These are phyloP conservation scores for Nannochloropsis gaditana DNA, from an alignment of 108 stramenopile species.

Conservation along the genomic window DNA sequence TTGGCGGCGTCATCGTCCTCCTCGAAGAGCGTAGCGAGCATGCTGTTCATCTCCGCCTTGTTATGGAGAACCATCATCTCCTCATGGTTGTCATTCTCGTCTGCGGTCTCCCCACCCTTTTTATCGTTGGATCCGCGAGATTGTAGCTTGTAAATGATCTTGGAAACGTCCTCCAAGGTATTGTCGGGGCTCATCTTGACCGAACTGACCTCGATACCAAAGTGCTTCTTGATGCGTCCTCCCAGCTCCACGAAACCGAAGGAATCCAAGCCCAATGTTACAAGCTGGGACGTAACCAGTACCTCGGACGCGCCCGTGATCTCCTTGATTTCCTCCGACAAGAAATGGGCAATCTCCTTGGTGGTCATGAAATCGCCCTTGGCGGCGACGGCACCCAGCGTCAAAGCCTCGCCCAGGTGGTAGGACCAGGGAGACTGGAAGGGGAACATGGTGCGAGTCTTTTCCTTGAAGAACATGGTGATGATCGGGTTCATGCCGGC, in stretches of 20 bases:
- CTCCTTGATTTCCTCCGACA: background rate
- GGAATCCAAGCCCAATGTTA: background rate
- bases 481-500: background rate
- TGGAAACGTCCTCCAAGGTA: background rate
- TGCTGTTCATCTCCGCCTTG: slow-evolving; percentile 16
- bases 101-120: background rate
- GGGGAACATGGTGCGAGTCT: slow-evolving; percentile 4
- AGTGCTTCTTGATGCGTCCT: background rate
- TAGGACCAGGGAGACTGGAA: background rate
- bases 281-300: slow-evolving; percentile 19
- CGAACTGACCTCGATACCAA: background rate
- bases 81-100: background rate
- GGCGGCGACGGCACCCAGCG: background rate
- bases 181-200: background rate
- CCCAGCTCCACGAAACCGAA: background rate
- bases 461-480: slow-evolving; percentile 8
- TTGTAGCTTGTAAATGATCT: slow-evolving; percentile 1
- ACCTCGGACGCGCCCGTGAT: slow-evolving; percentile 16
- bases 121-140: background rate
- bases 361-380: slow-evolving; percentile 7
- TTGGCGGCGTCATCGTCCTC: background rate
- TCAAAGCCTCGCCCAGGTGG: slow-evolving; percentile 2
- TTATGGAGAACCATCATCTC: background rate
- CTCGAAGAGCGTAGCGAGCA: slow-evolving; percentile 16
- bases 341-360: background rate